These are phyloP conservation scores for Cyberlindnera xishuangbannaensis DNA, from an alignment of 805 yeast genomes.

Conservation along the genomic window DNA sequence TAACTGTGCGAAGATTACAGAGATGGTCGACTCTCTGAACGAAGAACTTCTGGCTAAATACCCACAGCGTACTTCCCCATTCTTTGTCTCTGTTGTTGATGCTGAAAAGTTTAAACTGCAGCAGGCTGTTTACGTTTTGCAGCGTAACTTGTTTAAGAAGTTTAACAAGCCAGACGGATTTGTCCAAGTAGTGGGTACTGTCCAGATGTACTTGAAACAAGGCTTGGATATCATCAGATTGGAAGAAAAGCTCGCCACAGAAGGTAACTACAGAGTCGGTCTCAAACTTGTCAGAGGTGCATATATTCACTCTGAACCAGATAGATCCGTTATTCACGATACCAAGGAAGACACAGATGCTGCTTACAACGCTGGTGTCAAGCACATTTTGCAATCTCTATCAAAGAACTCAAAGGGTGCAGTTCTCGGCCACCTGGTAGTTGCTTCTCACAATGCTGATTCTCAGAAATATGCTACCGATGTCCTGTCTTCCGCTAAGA, in stretches of 20 bases:
- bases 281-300: slow-evolving; percentile 94
- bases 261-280: slow-evolving; percentile 64
- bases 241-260: slow-evolving; percentile 62
- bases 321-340: slow-evolving; percentile 66
- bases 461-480: slow-evolving; percentile 72
- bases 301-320: slow-evolving; percentile 82
- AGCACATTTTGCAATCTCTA: slow-evolving; percentile 50
- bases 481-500: slow-evolving; percentile 32
- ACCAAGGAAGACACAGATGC: slow-evolving; percentile 77
- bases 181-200: slow-evolving; percentile 77
- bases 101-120: slow-evolving; percentile 90
- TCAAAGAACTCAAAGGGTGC: slow-evolving; percentile 35
- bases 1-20: slow-evolving; percentile 61
- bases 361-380: slow-evolving; percentile 67
- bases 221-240: slow-evolving; percentile 52
- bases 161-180: slow-evolving; percentile 57
- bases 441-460: slow-evolving; percentile 82
- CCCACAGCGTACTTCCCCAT: slow-evolving; percentile 66
- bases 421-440: slow-evolving; percentile 70
- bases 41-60: slow-evolving; percentile 38
- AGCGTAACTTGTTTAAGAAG: slow-evolving; percentile 68
- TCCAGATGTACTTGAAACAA: slow-evolving; percentile 85
- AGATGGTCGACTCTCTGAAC: slow-evolving; percentile 50
- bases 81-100: slow-evolving; percentile 75
- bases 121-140: slow-evolving; percentile 86